These are phyloP conservation scores for Candida andamanensis DNA, from an alignment of 805 yeast species.

Conservation along the genomic window DNA sequence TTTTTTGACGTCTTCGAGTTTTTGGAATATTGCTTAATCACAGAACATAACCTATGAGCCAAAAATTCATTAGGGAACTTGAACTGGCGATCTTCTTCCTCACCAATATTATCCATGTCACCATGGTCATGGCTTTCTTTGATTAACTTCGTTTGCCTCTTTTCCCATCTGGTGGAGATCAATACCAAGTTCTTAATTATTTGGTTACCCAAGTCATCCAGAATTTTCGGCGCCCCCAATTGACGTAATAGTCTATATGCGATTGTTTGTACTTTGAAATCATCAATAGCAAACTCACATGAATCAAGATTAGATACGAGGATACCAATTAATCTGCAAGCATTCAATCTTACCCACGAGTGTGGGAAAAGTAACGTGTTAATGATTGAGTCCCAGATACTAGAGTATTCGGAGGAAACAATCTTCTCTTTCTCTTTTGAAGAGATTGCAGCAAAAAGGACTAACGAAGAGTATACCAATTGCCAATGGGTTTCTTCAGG, in stretches of 20 bases:
- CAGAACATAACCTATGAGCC: constrained; percentile 53
- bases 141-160: constrained; percentile 30
- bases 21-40: constrained; percentile 62
- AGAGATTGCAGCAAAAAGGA: constrained; percentile 41
- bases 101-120: neutral
- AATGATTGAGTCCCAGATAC: constrained; percentile 48
- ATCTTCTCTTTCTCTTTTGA: constrained; percentile 30
- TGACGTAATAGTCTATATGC: constrained; percentile 70
- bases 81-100: neutral
- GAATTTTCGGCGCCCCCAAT: constrained; percentile 70
- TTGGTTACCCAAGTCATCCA: constrained; percentile 58
- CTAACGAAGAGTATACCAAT: constrained; percentile 60
- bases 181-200: constrained; percentile 61
- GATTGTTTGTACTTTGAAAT: constrained; percentile 57
- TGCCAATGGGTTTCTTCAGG: constrained; percentile 64
- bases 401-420: constrained; percentile 24
- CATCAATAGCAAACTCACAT: constrained; percentile 29
- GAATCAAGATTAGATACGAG: constrained; percentile 41
- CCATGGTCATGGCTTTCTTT: constrained; percentile 7
- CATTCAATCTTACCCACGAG: constrained; percentile 77
- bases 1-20: constrained; percentile 58
- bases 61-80: constrained; percentile 49
- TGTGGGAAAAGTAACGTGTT: constrained; percentile 75
- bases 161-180: constrained; percentile 60
- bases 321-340: constrained; percentile 55